phyloP scores from a whole-genome alignment of 1,284 basidiomycete species.

The Rhodotorula sp. region DNA sequence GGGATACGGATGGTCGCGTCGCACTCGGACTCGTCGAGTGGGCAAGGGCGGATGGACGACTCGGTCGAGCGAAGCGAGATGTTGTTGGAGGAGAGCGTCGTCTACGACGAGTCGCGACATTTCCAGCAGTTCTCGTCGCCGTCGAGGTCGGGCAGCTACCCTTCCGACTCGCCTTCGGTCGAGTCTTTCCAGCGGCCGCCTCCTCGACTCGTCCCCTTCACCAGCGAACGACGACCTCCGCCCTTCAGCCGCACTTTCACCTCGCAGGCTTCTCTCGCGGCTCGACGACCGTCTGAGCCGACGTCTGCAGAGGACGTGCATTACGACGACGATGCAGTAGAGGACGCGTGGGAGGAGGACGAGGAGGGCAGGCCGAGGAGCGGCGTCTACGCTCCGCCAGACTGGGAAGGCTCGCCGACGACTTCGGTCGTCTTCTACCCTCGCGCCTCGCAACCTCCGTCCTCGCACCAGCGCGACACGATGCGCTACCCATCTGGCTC shows the following conservation, averaged over 20 bases:
- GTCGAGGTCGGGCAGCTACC: conserved; percentile 7
- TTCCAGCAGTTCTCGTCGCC: conserved; percentile 32
- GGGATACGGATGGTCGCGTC: conserved; percentile 29
- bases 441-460: neutral
- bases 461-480: conserved; percentile 14
- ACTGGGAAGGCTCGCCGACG: conserved; percentile 19
- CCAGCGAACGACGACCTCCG: conserved; percentile 3
- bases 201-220: conserved; percentile 24
- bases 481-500: conserved; percentile 18
- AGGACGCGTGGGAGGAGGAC: conserved; percentile 33
- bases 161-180: conserved; percentile 13
- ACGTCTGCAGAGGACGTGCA: neutral
- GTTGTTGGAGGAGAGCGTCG: neutral
- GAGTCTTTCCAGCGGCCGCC: conserved; percentile 8
- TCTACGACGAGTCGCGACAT: neutral
- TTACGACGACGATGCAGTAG: conserved; percentile 19
- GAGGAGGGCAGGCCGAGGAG: conserved; percentile 16
- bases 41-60: neutral
- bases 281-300: neutral
- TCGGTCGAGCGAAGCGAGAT: neutral
- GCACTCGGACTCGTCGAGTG: conserved; percentile 7
- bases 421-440: conserved; percentile 28
- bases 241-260: conserved; percentile 14
- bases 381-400: conserved; percentile 26
- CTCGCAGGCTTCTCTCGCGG: conserved; percentile 21